Evolutionary conservation across 345 rosid genomes (phyloP).

Genomic region (Citrus unshiu): DNA sequence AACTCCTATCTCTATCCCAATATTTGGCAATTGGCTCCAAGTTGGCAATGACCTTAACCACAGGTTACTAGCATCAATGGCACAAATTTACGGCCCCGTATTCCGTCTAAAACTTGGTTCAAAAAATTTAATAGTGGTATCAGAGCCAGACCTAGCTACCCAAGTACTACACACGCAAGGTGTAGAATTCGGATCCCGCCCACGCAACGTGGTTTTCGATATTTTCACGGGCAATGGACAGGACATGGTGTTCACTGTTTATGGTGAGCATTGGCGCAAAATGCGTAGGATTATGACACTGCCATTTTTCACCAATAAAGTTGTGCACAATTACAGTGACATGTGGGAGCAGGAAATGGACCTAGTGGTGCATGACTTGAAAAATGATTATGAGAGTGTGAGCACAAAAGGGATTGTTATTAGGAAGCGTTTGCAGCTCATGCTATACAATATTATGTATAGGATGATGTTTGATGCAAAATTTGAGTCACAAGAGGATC

Average conservation of each 20-base stretch:
- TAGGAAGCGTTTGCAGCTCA: slow-evolving; percentile 50
- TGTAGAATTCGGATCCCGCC: slow-evolving; percentile 61
- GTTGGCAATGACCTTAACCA: slow-evolving; percentile 67
- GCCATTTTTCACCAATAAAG: slow-evolving; percentile 66
- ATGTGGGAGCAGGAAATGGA: slow-evolving; percentile 71
- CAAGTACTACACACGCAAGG: slow-evolving; percentile 61
- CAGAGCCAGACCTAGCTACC: slow-evolving; percentile 48
- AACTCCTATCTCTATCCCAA: slow-evolving; percentile 42
- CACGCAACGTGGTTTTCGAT: slow-evolving; percentile 56
- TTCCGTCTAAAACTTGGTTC: slow-evolving; percentile 55
- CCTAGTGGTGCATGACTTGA: slow-evolving; percentile 40
- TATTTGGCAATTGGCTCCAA: slow-evolving; percentile 64
- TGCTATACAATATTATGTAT: slow-evolving; percentile 64
- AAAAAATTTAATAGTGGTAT: slow-evolving; percentile 41
- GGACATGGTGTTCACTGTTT: slow-evolving; percentile 69
- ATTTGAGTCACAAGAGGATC: slow-evolving; percentile 46
- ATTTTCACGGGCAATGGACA: slow-evolving; percentile 63
- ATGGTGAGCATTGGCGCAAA: slow-evolving; percentile 64
- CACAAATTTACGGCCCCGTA: slow-evolving; percentile 37
- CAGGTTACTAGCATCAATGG: slow-evolving; percentile 44
- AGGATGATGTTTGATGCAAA: slow-evolving; percentile 62
- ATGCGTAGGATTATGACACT: slow-evolving; percentile 68
- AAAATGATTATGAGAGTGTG: slow-evolving; percentile 17
- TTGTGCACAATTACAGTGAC: slow-evolving; percentile 39
- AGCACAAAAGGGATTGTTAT: slow-evolving; percentile 36